These are phyloP conservation scores for Ampelomyces quisqualis DNA, from an alignment of 2,329 filamentous ascomycete genomes.

Conservation along the genomic window DNA sequence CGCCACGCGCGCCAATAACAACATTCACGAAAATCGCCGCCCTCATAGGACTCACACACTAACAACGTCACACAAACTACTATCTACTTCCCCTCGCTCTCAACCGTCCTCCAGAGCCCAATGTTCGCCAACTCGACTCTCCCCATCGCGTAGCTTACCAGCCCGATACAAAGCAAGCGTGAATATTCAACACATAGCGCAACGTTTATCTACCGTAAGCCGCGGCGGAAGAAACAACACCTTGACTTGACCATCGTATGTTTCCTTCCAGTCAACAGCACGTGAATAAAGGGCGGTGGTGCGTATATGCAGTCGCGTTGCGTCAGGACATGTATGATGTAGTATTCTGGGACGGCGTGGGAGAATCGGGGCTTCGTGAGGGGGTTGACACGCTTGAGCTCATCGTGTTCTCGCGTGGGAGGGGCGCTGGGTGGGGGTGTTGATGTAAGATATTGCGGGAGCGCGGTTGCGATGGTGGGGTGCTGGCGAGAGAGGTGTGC, in stretches of 20 bases:
- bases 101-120: slow-evolving; percentile 37
- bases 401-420: slow-evolving; percentile 35
- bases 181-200: slow-evolving; percentile 45
- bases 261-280: slow-evolving; percentile 26
- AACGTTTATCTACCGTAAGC: too few relatives aligned
- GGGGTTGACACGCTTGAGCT: slow-evolving; percentile 36
- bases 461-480: slow-evolving; percentile 46
- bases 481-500: slow-evolving; percentile 41
- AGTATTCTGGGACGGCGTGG: slow-evolving; percentile 18
- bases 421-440: too few relatives aligned
- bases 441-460: too few relatives aligned
- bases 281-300: slow-evolving; percentile 9
- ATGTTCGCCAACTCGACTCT: slow-evolving; percentile 53
- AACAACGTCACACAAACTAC: slow-evolving; percentile 50
- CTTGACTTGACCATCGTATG: slow-evolving; percentile 21
- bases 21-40: slow-evolving; percentile 44
- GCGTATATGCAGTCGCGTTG: slow-evolving; percentile 15
- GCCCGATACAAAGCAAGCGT: slow-evolving; percentile 43
- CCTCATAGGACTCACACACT: slow-evolving; percentile 45
- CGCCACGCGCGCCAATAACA: too few relatives aligned
- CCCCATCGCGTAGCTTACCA: slow-evolving; percentile 42
- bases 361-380: slow-evolving; percentile 46
- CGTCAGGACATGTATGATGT: slow-evolving; percentile 31
- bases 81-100: slow-evolving; percentile 13
- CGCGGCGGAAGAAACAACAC: too few relatives aligned